Base-by-base conservation (phyloP, 306 rosid species). In the Vigna radiata region DNA sequence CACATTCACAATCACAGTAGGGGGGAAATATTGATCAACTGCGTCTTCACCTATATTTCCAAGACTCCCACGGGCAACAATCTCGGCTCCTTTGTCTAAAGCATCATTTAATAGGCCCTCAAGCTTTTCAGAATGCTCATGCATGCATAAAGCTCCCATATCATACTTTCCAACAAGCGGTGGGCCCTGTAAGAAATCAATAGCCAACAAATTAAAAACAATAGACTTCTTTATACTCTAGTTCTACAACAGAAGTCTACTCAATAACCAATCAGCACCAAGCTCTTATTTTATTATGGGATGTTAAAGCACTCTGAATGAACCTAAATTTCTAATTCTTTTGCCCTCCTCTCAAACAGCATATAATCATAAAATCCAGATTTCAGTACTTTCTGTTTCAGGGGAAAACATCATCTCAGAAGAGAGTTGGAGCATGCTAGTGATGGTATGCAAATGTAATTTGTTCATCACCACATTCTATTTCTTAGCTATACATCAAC, bases 101-200 rank as follows among this genome's bases (percentile, higher is more conserved):
- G 97, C 97, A 82, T 93, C 98, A 73, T 83, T 83, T 43, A 93
- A 84, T 75, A 93, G 97, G 89, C 52, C 74, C 74, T 87, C 91
- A 85, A 93, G 98, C 83, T 87, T 88, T 81, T 93, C 97, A 77
- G 97, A 93, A 82, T 91, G 98, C 83, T 93, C 95, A 86, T 83
- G 97, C 82, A 91, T 70, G 83, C 98, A 93, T 71, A 93, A 78
- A 54, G 97, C 98, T 77, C 97, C 98, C 98, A 93, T 93, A 82
- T 93, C 98, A 85, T 87, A 89, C 88, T 78, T 93, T 76, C 95
- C 96, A 80, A 81, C 83, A 75, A 87, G 94, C 14, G 98, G 97
- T 58, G 98, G 98, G 48, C 98, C 98, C 98, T 93, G 82, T 37
- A 84, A 76, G 74, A 88, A 72, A 79, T 79, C 41, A 77, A 60